phyloP scores from a whole-genome alignment of 2,329 filamentous ascomycete genomes.

The Penicillium thymicola region DNA sequence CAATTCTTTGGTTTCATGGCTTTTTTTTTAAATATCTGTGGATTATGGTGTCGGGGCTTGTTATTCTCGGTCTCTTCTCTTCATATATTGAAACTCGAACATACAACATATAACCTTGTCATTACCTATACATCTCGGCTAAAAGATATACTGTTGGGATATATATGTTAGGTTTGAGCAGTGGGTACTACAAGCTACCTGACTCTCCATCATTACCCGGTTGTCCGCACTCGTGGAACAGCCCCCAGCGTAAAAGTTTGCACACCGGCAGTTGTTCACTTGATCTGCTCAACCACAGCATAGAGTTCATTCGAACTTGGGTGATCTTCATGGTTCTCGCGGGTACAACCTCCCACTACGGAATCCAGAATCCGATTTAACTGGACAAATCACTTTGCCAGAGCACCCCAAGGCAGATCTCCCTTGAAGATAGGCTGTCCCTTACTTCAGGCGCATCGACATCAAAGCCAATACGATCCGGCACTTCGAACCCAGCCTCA shows the following conservation, averaged over 20 bases:
- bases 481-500: too few relatives aligned
- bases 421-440: too few relatives aligned
- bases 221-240: not conserved
- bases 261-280: not conserved
- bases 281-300: not conserved
- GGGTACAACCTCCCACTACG: too few relatives aligned
- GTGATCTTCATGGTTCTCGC: not conserved
- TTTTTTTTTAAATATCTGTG: conserved; percentile 1
- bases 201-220: not conserved
- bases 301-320: not conserved
- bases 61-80: conserved; percentile 1
- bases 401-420: too few relatives aligned
- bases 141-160: not conserved
- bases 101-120: not conserved
- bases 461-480: too few relatives aligned
- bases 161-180: not conserved
- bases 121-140: not conserved
- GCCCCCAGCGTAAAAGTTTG: too few relatives aligned
- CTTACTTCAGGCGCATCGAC: too few relatives aligned
- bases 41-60: not conserved
- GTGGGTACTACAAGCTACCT: too few relatives aligned
- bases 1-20: not conserved
- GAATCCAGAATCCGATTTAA: too few relatives aligned
- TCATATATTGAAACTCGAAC: conserved; percentile 3
- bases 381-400: too few relatives aligned